Evolutionary conservation across 495 filamentous ascomycete species (phyloP).

Genomic region (Hypoxylon perforatum): DNA sequence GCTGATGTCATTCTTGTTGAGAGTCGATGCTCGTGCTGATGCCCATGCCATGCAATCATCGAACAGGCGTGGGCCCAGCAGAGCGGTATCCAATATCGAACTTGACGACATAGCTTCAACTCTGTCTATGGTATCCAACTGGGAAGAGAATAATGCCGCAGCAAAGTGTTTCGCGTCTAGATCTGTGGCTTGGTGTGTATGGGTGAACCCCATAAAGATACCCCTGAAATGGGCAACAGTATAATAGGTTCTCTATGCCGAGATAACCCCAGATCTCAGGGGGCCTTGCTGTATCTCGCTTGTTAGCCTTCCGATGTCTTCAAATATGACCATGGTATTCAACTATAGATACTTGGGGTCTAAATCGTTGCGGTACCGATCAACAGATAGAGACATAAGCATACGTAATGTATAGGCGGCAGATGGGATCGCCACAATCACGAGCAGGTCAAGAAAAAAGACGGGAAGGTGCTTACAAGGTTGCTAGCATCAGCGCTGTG

Average conservation of each 20-base stretch:
- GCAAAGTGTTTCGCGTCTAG: not conserved
- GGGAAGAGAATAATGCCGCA: not conserved
- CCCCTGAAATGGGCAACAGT: not conserved
- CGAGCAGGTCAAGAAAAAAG: not conserved
- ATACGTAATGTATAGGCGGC: not conserved
- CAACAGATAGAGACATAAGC: not conserved
- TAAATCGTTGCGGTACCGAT: not conserved
- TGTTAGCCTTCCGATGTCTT: not conserved
- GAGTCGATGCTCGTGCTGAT: no score
- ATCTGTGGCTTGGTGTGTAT: not conserved
- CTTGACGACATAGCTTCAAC: conserved; percentile 3
- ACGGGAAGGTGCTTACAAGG: not conserved
- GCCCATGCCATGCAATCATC: conserved; percentile 7
- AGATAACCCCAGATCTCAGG: not conserved
- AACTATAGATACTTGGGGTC: not conserved
- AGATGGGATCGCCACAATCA: not conserved
- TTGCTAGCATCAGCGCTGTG: not conserved
- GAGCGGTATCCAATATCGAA: not conserved
- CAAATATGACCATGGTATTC: not conserved
- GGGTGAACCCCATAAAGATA: not conserved
- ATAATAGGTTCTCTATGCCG: not conserved
- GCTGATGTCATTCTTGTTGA: conserved; percentile 8
- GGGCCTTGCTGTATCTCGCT: not conserved
- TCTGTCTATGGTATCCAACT: not conserved
- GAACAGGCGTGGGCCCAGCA: conserved; percentile 8